Base-by-base conservation (phyloP, 345 rosid species). In the Aurinia saxatilis region DNA sequence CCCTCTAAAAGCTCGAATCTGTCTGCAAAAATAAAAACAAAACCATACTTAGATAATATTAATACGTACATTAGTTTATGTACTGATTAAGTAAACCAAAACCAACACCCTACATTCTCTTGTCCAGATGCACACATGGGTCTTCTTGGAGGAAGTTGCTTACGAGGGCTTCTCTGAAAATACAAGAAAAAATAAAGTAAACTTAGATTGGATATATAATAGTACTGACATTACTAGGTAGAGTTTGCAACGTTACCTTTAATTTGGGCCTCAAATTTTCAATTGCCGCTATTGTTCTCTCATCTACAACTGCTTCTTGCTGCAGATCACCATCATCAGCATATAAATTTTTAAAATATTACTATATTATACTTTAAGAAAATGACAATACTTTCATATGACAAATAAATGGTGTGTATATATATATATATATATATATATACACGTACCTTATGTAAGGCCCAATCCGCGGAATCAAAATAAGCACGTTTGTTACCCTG, bases 381-480 rank as follows among this genome's bases (percentile, higher is more conserved):
- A n/a, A n/a, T n/a, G n/a, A n/a, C n/a, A n/a, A n/a, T 42, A 16
- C 4, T 8, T 57, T 50, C 57, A 52, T 3, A 19, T 33, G 25
- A 60, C n/a, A n/a, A n/a, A n/a, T n/a, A n/a, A n/a, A 27, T 27
- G 25, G 25, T 21, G 25, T 21, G 4, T 21, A 21, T 21, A 21
- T 21, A 21, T 4, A n/a, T n/a, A n/a, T n/a, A n/a, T n/a, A n/a
- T n/a, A n/a, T n/a, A n/a, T n/a, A n/a, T n/a, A n/a, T n/a, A n/a
- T n/a, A n/a, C n/a, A n/a, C 4, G 25, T 21, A 91, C 98, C 91
- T 91, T 91, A 57, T 78, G 67, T 11, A 91, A 49, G 66, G 86
- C 91, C 96, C 98, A 91, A 38, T 91, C 98, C 2, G 98, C 98
- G 17, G 98, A 91, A 74, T 91, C 98, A 54, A 90, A 91, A 77